Percentiles rank a stretch among this genome's conserved stretches.
Conservation (phyloP, 768 basidiomycete species). For the Infundibulicybe gibba region DNA sequence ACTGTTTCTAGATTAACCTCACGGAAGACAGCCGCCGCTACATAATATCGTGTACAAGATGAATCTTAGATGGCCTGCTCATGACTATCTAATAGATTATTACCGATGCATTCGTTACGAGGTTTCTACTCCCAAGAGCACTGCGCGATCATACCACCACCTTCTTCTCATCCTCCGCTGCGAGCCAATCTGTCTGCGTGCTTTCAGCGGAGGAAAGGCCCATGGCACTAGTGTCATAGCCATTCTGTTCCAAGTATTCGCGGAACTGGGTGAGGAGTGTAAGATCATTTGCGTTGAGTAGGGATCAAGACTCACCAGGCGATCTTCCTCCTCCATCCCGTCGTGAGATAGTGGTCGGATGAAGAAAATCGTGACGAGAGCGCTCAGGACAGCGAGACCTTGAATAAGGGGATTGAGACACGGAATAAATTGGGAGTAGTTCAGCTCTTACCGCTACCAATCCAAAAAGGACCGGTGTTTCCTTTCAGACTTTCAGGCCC, state of each 20-base stretch:
- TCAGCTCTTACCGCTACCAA: conserved; percentile 60
- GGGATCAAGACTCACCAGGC: conserved; percentile 36
- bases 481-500: conserved; percentile 47
- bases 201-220: conserved; percentile 32
- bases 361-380: conserved; percentile 67
- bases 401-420: conserved; percentile 4
- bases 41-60: too few relatives aligned
- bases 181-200: conserved; percentile 11
- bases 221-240: conserved; percentile 77
- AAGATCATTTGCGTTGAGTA: not conserved
- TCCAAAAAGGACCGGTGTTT: conserved; percentile 86
- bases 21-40: too few relatives aligned
- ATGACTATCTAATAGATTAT: too few relatives aligned
- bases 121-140: too few relatives aligned
- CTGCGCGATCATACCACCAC: conserved; percentile 1
- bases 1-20: not conserved
- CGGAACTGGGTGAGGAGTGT: conserved; percentile 54
- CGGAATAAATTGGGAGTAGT: not conserved
- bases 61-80: too few relatives aligned
- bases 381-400: conserved; percentile 76
- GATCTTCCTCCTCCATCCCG: conserved; percentile 78
- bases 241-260: conserved; percentile 71
- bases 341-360: conserved; percentile 73
- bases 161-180: conserved; percentile 18
- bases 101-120: too few relatives aligned